Percentiles rank a stretch among this genome's conserved stretches.
phyloP scores from a whole-genome alignment of 257 asterid species.

The Plantago elongata region DNA sequence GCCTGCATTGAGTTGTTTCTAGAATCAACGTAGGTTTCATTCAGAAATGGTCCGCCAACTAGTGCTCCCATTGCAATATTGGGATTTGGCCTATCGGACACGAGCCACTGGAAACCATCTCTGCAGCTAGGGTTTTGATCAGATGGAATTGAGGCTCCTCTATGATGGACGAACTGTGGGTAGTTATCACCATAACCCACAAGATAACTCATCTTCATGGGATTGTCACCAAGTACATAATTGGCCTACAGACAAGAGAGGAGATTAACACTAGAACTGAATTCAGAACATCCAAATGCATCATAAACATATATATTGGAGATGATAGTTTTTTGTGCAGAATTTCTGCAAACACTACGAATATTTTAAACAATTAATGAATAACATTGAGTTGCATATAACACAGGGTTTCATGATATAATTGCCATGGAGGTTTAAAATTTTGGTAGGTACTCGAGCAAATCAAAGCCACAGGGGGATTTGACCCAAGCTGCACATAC shows the following conservation, averaged over 20 bases:
- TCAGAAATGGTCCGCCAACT: constrained; percentile 84
- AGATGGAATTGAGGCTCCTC: constrained; percentile 86
- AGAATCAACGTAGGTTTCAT: constrained; percentile 59
- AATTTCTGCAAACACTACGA: too few species aligned
- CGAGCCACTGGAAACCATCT: constrained; percentile 80
- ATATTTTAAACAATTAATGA: too few species aligned
- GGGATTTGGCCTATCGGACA: constrained; percentile 61
- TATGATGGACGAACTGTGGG: constrained; percentile 78
- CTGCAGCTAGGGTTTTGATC: constrained; percentile 55
- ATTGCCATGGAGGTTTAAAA: too few species aligned
- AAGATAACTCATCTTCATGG: constrained; percentile 68
- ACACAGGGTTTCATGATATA: too few species aligned
- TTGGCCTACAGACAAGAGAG: constrained; percentile 42
- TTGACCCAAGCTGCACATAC: too few species aligned
- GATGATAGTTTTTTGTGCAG: too few species aligned
- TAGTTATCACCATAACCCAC: constrained; percentile 78
- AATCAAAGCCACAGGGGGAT: too few species aligned
- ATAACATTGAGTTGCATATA: too few species aligned
- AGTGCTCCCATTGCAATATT: constrained; percentile 76
- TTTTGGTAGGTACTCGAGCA: too few species aligned
- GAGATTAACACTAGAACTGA: neutral
- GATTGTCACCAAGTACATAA: constrained; percentile 74
- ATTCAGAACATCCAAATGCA: too few species aligned
- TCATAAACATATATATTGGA: neutral
- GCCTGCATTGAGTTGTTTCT: constrained; percentile 87